Evolutionary conservation across 2,329 filamentous ascomycete species (phyloP).

Genomic region (Akanthomyces lecanii): DNA sequence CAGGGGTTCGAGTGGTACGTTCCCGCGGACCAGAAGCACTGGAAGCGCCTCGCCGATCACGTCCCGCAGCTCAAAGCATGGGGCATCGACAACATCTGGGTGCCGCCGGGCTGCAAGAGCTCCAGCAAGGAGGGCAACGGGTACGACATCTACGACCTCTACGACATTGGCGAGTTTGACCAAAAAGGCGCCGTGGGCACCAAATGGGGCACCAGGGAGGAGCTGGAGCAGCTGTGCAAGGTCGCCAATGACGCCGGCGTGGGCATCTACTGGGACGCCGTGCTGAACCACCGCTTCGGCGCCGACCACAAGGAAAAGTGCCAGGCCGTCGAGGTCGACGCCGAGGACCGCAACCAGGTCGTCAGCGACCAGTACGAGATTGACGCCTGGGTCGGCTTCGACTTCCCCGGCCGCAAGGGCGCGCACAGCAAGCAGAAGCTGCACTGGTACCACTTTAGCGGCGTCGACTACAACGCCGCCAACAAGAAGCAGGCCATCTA

Average conservation of each 20-base stretch:
- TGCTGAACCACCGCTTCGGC: slow-evolving; percentile 71
- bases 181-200: slow-evolving; percentile 62
- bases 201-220: slow-evolving; percentile 66
- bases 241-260: slow-evolving; percentile 46
- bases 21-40: slow-evolving; percentile 59
- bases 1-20: slow-evolving; percentile 74
- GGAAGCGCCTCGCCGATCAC: slow-evolving; percentile 53
- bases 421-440: slow-evolving; percentile 62
- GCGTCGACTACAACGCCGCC: slow-evolving; percentile 62
- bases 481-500: slow-evolving; percentile 61
- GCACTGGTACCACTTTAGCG: slow-evolving; percentile 66
- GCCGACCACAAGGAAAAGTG: slow-evolving; percentile 64
- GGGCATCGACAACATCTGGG: slow-evolving; percentile 63
- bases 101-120: slow-evolving; percentile 54
- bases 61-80: slow-evolving; percentile 55
- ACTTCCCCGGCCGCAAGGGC: slow-evolving; percentile 60
- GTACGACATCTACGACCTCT: slow-evolving; percentile 31
- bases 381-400: slow-evolving; percentile 65
- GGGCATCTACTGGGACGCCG: slow-evolving; percentile 66
- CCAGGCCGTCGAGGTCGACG: slow-evolving; percentile 60
- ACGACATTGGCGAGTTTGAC: slow-evolving; percentile 69
- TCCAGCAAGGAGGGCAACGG: slow-evolving; percentile 7
- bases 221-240: slow-evolving; percentile 42
- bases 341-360: slow-evolving; percentile 53
- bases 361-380: slow-evolving; percentile 59